Evolutionary conservation across 169 alveolate species (phyloP).

Genomic region (Theileria annulata): DNA sequence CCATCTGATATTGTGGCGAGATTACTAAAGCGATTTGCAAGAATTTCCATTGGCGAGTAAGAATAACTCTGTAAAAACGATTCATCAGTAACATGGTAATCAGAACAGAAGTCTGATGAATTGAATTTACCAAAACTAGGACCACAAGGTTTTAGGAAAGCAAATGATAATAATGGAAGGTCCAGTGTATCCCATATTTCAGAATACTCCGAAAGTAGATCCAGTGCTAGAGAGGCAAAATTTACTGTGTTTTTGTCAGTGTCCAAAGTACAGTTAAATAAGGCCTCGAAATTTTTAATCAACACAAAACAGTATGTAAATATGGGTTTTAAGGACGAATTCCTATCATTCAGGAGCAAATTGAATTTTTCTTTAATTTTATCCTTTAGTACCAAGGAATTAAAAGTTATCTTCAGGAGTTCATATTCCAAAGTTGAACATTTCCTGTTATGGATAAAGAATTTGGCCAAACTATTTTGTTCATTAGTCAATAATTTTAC

Average conservation of each 20-base stretch:
- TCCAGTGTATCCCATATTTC: constrained; percentile 6
- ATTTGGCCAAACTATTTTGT: neutral
- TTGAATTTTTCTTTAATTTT: neutral
- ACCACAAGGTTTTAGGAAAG: neutral
- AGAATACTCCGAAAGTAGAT: constrained; percentile 11
- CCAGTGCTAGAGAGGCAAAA: constrained; percentile 1
- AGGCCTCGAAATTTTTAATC: neutral
- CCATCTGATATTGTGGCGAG: neutral
- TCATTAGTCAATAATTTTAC: neutral
- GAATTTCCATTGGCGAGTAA: neutral
- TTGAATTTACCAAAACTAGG: neutral
- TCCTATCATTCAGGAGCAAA: neutral
- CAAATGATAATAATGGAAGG: constrained; percentile 14
- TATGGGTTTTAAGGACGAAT: neutral
- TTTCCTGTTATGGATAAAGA: constrained; percentile 36
- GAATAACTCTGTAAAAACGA: neutral
- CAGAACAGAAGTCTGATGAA: neutral
- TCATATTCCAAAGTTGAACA: constrained; percentile 24
- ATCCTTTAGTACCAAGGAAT: constrained; percentile 8
- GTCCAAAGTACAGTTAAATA: neutral
- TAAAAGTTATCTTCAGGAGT: constrained; percentile 16
- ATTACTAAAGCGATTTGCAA: neutral
- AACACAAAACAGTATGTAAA: neutral
- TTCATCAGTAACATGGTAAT: neutral
- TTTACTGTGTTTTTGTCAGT: neutral